These are phyloP conservation scores for Wickerhamiella azymoides DNA, from an alignment of 805 yeast genomes.

Conservation along the genomic window DNA sequence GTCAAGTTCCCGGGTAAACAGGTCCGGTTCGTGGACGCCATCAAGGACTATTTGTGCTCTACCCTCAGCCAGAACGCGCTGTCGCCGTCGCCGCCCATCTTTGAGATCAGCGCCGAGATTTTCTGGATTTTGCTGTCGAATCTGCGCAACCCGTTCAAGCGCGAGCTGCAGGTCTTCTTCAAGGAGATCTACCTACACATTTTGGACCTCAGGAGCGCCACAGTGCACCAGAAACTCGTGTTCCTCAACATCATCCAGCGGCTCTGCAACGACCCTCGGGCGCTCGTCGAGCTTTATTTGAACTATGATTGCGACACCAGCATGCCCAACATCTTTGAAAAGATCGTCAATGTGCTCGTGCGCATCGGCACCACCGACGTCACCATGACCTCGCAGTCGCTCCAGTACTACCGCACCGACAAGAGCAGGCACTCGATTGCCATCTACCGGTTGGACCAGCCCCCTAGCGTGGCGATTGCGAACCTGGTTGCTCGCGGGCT, in stretches of 20 bases:
- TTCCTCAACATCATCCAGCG: conserved; percentile 68
- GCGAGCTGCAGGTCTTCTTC: conserved; percentile 87
- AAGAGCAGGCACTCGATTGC: conserved; percentile 43
- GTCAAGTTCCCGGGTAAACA: conserved; percentile 24
- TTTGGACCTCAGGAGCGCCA: conserved; percentile 79
- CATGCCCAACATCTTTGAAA: conserved; percentile 69
- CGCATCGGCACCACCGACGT: conserved; percentile 56
- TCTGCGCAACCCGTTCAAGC: conserved; percentile 74
- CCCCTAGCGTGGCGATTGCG: conserved; percentile 64
- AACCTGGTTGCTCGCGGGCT: conserved; percentile 34
- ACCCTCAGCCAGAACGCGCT: conserved; percentile 85
- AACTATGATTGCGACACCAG: conserved; percentile 87
- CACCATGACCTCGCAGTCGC: conserved; percentile 58
- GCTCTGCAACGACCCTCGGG: conserved; percentile 75
- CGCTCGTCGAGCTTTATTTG: conserved; percentile 80
- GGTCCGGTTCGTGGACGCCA: conserved; percentile 58
- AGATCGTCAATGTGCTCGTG: conserved; percentile 63
- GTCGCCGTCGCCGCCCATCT: conserved; percentile 78
- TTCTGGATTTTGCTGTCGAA: conserved; percentile 81
- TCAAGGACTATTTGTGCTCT: conserved; percentile 71
- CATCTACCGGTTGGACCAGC: conserved; percentile 56
- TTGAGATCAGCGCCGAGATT: conserved; percentile 81
- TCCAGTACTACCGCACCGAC: conserved; percentile 38
- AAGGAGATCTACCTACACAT: conserved; percentile 90
- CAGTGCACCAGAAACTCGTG: conserved; percentile 85